phyloP scores from a whole-genome alignment of 305 asterid species.

The Withania somnifera region DNA sequence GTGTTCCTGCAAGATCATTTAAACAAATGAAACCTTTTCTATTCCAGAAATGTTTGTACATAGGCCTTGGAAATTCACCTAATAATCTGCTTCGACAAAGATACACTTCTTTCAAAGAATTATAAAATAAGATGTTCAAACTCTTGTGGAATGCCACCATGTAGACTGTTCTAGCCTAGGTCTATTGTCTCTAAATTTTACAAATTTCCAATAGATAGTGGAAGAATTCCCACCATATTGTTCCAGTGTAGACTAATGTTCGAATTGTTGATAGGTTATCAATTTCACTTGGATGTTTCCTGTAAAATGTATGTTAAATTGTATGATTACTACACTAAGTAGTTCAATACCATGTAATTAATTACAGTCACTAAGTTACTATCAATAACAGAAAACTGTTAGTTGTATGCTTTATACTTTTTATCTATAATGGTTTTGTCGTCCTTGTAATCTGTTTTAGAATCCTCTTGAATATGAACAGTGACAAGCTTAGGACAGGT shows the following conservation, averaged over 20 bases:
- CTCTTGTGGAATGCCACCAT: constrained; percentile 8
- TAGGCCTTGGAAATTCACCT: background rate
- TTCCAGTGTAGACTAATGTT: background rate
- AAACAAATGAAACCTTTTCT: background rate
- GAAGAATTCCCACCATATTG: background rate
- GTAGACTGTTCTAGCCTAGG: background rate
- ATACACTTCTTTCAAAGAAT: background rate
- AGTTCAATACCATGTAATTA: background rate
- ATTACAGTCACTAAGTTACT: background rate
- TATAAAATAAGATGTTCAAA: background rate
- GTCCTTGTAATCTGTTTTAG: background rate
- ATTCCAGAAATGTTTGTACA: background rate
- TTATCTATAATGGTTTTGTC: background rate
- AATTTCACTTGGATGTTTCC: constrained; percentile 1
- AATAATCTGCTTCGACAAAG: background rate
- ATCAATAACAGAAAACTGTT: background rate
- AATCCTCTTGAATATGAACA: background rate
- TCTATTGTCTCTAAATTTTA: background rate
- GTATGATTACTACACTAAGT: background rate
- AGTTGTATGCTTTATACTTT: background rate
- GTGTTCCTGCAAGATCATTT: background rate
- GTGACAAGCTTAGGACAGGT: background rate
- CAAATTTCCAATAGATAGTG: background rate
- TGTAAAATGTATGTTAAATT: background rate
- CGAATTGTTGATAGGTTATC: background rate